phyloP scores from a whole-genome alignment of 1,284 basidiomycete genomes.

The Ustilago sp. region DNA sequence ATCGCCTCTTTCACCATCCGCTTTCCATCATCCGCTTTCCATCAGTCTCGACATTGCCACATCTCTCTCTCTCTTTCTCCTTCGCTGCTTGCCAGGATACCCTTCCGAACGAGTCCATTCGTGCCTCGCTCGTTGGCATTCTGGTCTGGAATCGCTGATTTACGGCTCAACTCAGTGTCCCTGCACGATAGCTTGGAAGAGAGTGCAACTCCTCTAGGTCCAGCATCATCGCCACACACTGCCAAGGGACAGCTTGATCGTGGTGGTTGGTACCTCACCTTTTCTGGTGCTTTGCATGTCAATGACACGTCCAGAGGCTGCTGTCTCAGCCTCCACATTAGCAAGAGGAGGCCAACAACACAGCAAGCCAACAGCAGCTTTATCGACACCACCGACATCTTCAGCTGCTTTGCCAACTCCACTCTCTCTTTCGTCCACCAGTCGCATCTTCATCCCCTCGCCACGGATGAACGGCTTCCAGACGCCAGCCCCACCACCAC shows the following conservation, averaged over 20 bases:
- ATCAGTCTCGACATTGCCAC: background rate
- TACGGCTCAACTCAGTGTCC: no score
- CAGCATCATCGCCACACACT: background rate
- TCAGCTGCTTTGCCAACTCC: slow-evolving; percentile 47
- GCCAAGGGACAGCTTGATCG: background rate
- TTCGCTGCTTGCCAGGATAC: no score
- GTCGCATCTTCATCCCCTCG: slow-evolving; percentile 41
- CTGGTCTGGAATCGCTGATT: no score
- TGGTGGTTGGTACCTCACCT: background rate
- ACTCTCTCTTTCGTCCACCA: no score
- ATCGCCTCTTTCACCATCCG: background rate
- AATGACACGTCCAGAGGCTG: slow-evolving; percentile 16
- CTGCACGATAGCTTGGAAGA: no score
- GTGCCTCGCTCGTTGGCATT: no score
- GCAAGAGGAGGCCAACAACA: slow-evolving; percentile 6
- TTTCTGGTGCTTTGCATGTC: background rate
- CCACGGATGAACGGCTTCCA: slow-evolving; percentile 22
- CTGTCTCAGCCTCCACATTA: slow-evolving; percentile 2
- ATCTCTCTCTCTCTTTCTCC: slow-evolving; percentile 1
- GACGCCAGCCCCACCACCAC: slow-evolving; percentile 48
- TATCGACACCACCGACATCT: slow-evolving; percentile 27
- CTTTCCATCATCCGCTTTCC: background rate
- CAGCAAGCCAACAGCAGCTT: slow-evolving; percentile 14
- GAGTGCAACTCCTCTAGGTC: no score
- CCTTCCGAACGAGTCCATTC: no score